phyloP scores from a whole-genome alignment of 371 early-diverging fungal species.

The Rhizopus sp. region DNA sequence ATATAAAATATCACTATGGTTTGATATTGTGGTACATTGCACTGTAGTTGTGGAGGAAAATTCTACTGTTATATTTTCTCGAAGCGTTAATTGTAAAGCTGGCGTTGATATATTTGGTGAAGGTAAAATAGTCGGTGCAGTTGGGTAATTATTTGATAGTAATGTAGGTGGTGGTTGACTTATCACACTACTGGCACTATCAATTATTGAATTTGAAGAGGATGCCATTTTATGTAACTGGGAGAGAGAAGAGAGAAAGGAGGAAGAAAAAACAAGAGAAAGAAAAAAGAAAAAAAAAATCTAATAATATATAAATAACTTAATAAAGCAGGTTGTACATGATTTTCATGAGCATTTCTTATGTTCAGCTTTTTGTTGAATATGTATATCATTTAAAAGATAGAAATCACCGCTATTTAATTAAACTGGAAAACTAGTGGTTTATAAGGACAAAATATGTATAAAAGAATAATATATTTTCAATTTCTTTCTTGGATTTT shows the following conservation, averaged over 20 bases:
- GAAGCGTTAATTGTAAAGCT: conserved; percentile 4
- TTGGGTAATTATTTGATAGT: conserved; percentile 11
- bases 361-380: no score
- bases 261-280: neutral
- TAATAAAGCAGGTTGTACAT: conserved; percentile 7
- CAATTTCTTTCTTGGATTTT: no score
- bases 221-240: conserved; percentile 5
- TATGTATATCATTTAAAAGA: no score
- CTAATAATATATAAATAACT: neutral
- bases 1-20: neutral
- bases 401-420: no score
- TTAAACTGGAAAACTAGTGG: no score
- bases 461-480: no score
- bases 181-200: no score
- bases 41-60: no score
- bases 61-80: neutral
- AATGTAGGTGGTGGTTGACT: conserved; percentile 14
- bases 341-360: no score
- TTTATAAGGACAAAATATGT: no score
- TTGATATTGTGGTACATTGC: conserved; percentile 7
- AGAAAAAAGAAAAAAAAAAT: conserved; percentile 5
- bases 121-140: conserved; percentile 15
- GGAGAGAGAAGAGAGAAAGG: neutral
- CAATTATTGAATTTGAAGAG: neutral
- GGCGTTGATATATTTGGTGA: conserved; percentile 2